These are phyloP conservation scores for Obba rivulosa DNA, from an alignment of 768 basidiomycete genomes.

Conservation along the genomic window DNA sequence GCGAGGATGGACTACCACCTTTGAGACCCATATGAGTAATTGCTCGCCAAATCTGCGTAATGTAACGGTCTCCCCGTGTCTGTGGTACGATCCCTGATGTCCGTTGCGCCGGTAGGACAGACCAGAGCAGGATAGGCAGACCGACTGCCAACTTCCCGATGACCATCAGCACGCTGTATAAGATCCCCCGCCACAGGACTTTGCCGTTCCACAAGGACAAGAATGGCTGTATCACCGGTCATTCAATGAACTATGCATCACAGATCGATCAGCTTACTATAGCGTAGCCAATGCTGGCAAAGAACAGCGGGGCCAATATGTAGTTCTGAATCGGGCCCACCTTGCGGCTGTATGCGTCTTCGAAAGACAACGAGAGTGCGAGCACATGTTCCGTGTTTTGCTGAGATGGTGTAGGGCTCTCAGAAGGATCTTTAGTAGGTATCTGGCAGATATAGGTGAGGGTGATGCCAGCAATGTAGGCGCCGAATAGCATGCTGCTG, in stretches of 20 bases:
- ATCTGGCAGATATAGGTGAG: constrained; percentile 32
- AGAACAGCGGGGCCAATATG: constrained; percentile 59
- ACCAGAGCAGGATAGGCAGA: constrained; percentile 36
- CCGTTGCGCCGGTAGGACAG: constrained; percentile 1
- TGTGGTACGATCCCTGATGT: too few relatives aligned
- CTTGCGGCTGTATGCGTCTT: constrained; percentile 8
- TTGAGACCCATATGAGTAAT: too few relatives aligned
- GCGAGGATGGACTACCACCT: too few relatives aligned
- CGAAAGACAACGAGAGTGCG: constrained; percentile 11
- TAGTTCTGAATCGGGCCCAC: constrained; percentile 30
- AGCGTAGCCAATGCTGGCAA: constrained; percentile 56
- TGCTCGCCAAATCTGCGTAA: too few relatives aligned
- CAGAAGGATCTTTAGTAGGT: background rate
- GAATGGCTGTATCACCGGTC: constrained; percentile 13
- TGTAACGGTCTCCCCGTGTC: too few relatives aligned
- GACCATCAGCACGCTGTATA: constrained; percentile 55
- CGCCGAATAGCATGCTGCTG: constrained; percentile 58
- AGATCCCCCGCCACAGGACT: constrained; percentile 48
- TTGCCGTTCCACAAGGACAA: constrained; percentile 16
- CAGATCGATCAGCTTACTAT: constrained; percentile 12
- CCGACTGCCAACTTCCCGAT: constrained; percentile 48
- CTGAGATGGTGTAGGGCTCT: background rate
- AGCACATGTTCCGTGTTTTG: background rate
- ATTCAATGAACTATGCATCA: background rate
- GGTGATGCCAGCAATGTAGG: constrained; percentile 52